Percentiles rank a stretch among this genome's conserved stretches.
Conservation (phyloP, 805 yeast species). For the Cyberlindnera suaveolens region DNA sequence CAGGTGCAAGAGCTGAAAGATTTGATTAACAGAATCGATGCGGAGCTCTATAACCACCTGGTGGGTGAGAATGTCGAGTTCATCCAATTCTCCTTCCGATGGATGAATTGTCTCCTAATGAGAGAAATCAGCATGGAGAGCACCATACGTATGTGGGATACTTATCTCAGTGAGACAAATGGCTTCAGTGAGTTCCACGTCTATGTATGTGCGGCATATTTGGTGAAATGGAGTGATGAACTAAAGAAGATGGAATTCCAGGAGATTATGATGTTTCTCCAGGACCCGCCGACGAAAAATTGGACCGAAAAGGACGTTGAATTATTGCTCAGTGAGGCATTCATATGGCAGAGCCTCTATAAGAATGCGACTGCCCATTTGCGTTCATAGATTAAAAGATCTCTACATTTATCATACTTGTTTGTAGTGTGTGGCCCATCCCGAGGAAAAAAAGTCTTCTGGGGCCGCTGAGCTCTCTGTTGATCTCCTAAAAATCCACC, state of each 20-base stretch:
- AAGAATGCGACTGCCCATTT: slow-evolving; percentile 88
- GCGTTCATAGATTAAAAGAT: slow-evolving; percentile 24
- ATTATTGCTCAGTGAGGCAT: slow-evolving; percentile 89
- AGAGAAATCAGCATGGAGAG: slow-evolving; percentile 76
- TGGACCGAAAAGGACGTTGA: slow-evolving; percentile 93
- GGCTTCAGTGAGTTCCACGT: slow-evolving; percentile 92
- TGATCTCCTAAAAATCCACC: too few species aligned
- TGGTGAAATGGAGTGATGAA: slow-evolving; percentile 79
- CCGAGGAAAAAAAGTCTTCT: too few species aligned
- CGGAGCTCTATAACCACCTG: slow-evolving; percentile 66
- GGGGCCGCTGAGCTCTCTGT: too few species aligned
- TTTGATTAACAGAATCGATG: slow-evolving; percentile 75
- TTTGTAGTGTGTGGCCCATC: too few species aligned
- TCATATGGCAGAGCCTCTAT: slow-evolving; percentile 90
- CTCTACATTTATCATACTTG: too few species aligned
- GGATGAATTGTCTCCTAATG: slow-evolving; percentile 99
- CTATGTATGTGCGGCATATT: slow-evolving; percentile 95
- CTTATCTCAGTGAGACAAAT: slow-evolving; percentile 68
- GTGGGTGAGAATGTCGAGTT: slow-evolving; percentile 84
- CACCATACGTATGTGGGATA: slow-evolving; percentile 96
- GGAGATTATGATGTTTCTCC: slow-evolving; percentile 86
- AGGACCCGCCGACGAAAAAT: slow-evolving; percentile 76
- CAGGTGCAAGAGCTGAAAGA: slow-evolving; percentile 80
- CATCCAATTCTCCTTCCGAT: slow-evolving; percentile 90
- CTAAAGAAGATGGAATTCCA: slow-evolving; percentile 87